These are phyloP conservation scores for Acephala macrosclerotiorum DNA, from an alignment of 2,329 filamentous ascomycete genomes.

Conservation along the genomic window DNA sequence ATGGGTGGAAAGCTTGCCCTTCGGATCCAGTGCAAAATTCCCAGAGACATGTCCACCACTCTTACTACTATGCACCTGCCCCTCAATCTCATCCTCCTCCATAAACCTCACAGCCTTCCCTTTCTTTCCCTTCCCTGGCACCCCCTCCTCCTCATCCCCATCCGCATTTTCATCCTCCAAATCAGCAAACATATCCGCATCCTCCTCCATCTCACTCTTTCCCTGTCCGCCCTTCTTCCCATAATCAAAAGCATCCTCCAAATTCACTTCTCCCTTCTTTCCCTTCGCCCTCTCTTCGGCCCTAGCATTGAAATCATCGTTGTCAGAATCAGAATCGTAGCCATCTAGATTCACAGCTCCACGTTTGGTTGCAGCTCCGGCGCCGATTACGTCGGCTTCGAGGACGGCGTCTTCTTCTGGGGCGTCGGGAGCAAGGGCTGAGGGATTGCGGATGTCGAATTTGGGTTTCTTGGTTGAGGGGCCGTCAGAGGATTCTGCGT, in stretches of 20 bases:
- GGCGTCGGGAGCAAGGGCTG: conserved; percentile 84
- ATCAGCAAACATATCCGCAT: conserved; percentile 87
- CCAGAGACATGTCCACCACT: conserved; percentile 72
- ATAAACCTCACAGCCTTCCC: conserved; percentile 69
- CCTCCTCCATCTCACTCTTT: conserved; percentile 57
- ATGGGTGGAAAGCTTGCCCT: conserved; percentile 50
- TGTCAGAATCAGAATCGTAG: conserved; percentile 93
- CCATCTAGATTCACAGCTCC: conserved; percentile 96
- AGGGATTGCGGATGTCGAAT: conserved; percentile 95
- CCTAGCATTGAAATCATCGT: conserved; percentile 84
- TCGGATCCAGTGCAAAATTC: conserved; percentile 67
- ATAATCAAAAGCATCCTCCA: conserved; percentile 63
- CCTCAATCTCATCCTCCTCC: conserved; percentile 72
- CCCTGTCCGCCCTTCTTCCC: conserved; percentile 48
- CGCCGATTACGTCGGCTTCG: conserved; percentile 91
- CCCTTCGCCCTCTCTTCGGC: conserved; percentile 64
- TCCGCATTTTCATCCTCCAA: conserved; percentile 63
- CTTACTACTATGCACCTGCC: conserved; percentile 77
- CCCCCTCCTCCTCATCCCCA: conserved; percentile 60
- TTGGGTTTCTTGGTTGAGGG: conserved; percentile 77
- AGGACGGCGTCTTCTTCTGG: conserved; percentile 79
- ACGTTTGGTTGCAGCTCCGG: conserved; percentile 78
- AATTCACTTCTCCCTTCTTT: conserved; percentile 52
- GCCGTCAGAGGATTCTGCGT: conserved; percentile 56
- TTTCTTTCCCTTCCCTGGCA: conserved; percentile 62